Evolutionary conservation across 805 yeast genomes (phyloP).

Genomic region (Lipomyces kockii): DNA sequence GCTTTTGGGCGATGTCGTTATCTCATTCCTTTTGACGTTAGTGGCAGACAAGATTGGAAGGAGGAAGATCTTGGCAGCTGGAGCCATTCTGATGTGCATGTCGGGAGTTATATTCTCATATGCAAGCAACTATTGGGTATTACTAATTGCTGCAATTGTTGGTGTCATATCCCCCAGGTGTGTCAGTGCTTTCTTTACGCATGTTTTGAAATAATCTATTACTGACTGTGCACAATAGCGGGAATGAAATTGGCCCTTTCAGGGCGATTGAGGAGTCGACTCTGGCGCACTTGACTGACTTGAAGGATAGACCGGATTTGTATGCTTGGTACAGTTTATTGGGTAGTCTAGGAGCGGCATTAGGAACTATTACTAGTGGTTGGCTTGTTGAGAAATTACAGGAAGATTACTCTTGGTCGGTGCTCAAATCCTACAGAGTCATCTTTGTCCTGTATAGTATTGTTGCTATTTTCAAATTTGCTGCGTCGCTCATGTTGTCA

Average conservation of each 20-base stretch:
- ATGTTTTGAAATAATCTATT: background rate
- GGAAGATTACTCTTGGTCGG: constrained; percentile 24
- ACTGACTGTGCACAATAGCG: constrained; percentile 42
- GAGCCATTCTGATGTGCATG: constrained; percentile 50
- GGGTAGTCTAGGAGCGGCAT: constrained; percentile 64
- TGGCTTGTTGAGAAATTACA: constrained; percentile 66
- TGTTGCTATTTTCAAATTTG: constrained; percentile 50
- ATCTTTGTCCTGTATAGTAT: constrained; percentile 36
- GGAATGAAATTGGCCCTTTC: constrained; percentile 64
- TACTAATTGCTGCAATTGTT: constrained; percentile 50
- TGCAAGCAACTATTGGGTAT: constrained; percentile 45
- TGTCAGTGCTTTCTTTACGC: background rate
- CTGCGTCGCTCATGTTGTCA: constrained; percentile 57
- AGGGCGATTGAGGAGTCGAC: constrained; percentile 61
- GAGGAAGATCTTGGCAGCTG: constrained; percentile 48
- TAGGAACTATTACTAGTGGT: constrained; percentile 74
- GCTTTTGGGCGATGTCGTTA: constrained; percentile 56
- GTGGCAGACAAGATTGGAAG: constrained; percentile 57
- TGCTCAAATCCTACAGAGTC: constrained; percentile 18
- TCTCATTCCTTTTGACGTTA: constrained; percentile 54
- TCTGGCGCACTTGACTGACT: constrained; percentile 53
- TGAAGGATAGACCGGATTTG: constrained; percentile 55
- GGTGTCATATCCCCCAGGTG: constrained; percentile 58
- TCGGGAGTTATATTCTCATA: constrained; percentile 52
- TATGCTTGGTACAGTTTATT: constrained; percentile 62